Conservation (phyloP, 2,329 filamentous ascomycete genomes). For the Ustilaginoidea virens region DNA sequence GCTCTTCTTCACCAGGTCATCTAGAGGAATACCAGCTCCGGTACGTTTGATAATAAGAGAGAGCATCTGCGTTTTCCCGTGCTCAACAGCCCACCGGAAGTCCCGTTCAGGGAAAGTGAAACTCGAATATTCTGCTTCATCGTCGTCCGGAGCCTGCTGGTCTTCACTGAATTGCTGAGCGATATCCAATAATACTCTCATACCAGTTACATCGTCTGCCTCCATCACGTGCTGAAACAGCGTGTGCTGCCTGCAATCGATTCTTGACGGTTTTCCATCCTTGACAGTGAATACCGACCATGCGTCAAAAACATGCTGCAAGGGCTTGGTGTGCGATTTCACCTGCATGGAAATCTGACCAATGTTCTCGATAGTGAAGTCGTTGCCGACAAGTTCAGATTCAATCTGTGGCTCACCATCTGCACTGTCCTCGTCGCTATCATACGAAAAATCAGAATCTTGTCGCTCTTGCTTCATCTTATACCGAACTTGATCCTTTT, state of each 20-base stretch:
- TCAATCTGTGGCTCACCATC: slow-evolving; percentile 28
- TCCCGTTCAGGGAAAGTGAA: slow-evolving; percentile 23
- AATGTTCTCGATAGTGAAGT: slow-evolving; percentile 63
- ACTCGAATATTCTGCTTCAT: slow-evolving; percentile 16
- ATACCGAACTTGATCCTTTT: slow-evolving; percentile 36
- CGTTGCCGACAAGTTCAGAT: slow-evolving; percentile 43
- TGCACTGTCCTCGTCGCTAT: slow-evolving; percentile 16
- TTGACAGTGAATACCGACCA: slow-evolving; percentile 19
- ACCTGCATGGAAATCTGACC: slow-evolving; percentile 54
- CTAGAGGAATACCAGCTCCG: slow-evolving; percentile 54
- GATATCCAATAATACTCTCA: slow-evolving; percentile 43
- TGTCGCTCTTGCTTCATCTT: slow-evolving; percentile 24
- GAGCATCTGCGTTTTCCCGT: slow-evolving; percentile 40
- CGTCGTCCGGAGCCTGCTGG: slow-evolving; percentile 17
- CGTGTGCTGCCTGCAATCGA: slow-evolving; percentile 2
- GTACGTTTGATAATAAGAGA: slow-evolving; percentile 48
- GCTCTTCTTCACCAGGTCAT: slow-evolving; percentile 48
- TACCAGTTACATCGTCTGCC: slow-evolving; percentile 34
- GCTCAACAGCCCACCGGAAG: slow-evolving; percentile 28
- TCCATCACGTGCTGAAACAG: slow-evolving; percentile 31
- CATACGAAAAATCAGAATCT: slow-evolving; percentile 21
- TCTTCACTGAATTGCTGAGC: slow-evolving; percentile 26
- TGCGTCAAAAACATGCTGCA: slow-evolving; percentile 29
- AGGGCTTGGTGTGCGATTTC: slow-evolving; percentile 44
- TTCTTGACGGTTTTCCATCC: slow-evolving; percentile 11